phyloP scores from a whole-genome alignment of 2,329 filamentous ascomycete species.

The Calonectria multiphialidica region DNA sequence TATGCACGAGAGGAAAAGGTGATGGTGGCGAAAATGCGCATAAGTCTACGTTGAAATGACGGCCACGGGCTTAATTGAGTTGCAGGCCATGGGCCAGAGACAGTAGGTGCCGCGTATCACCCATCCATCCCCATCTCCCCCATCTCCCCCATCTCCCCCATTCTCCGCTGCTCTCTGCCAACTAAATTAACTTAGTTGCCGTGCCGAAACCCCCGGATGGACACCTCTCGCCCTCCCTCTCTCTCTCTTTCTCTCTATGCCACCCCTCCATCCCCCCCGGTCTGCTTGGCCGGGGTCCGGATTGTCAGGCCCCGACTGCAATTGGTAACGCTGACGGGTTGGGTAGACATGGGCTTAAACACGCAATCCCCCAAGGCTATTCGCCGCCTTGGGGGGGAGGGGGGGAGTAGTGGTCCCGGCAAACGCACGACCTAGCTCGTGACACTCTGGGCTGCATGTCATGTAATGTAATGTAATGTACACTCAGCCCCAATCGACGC shows the following conservation, averaged over 20 bases:
- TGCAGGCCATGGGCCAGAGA: not conserved
- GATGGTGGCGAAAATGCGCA: not conserved
- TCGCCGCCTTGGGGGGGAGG: not conserved
- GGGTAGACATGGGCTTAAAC: conserved; percentile 1
- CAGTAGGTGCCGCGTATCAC: not conserved
- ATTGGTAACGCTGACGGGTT: not conserved
- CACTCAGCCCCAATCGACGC: conserved; percentile 8
- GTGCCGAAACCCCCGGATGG: not conserved
- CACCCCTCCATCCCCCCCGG: too few species aligned
- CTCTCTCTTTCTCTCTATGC: not conserved
- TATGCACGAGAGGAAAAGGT: too few species aligned
- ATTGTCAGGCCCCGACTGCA: not conserved
- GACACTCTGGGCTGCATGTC: not conserved
- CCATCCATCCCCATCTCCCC: not conserved
- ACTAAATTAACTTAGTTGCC: not conserved
- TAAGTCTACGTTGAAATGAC: not conserved
- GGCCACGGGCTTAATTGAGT: not conserved
- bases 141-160: too few species aligned
- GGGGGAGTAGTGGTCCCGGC: too few species aligned
- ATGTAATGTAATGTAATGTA: not conserved
- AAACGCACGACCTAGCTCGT: not conserved
- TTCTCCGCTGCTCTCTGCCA: too few species aligned
- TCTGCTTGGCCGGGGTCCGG: too few species aligned
- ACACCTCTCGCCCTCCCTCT: too few species aligned
- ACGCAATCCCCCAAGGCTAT: not conserved